These are phyloP conservation scores for Cudoniella acicularis DNA, from an alignment of 495 filamentous ascomycete genomes.

Conservation along the genomic window DNA sequence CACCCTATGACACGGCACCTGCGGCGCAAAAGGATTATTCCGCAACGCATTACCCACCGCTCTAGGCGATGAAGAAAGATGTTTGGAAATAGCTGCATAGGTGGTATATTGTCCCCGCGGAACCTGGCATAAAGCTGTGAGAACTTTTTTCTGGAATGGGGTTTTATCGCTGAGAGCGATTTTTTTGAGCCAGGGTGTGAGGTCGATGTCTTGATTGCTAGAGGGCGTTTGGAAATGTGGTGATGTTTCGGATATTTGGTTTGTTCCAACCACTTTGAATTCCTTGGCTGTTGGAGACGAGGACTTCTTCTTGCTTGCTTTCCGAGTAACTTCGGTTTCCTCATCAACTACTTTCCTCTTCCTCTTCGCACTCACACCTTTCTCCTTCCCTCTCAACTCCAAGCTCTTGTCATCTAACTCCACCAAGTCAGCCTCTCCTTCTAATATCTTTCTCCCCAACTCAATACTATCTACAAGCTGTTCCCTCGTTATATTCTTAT, in stretches of 20 bases:
- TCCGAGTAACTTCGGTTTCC: constrained; percentile 13
- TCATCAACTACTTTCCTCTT: constrained; percentile 12
- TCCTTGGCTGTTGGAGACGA: constrained; percentile 3
- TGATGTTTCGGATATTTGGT: neutral
- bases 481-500: constrained; percentile 27
- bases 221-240: neutral
- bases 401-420: constrained; percentile 26
- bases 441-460: constrained; percentile 26
- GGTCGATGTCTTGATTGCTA: neutral
- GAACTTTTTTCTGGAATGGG: constrained; percentile 23
- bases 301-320: constrained; percentile 24
- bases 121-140: constrained; percentile 59
- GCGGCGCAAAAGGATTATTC: constrained; percentile 68
- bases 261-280: neutral
- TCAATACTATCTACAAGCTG: constrained; percentile 26
- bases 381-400: constrained; percentile 24
- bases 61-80: constrained; percentile 66
- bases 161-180: constrained; percentile 18
- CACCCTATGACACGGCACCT: constrained; percentile 55
- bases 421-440: constrained; percentile 25
- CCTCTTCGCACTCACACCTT: constrained; percentile 16
- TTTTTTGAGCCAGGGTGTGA: constrained; percentile 16
- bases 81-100: constrained; percentile 65
- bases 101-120: constrained; percentile 68
- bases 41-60: constrained; percentile 78